phyloP scores from a whole-genome alignment of 2,329 filamentous ascomycete genomes.

The Cordyceps cicadae region DNA sequence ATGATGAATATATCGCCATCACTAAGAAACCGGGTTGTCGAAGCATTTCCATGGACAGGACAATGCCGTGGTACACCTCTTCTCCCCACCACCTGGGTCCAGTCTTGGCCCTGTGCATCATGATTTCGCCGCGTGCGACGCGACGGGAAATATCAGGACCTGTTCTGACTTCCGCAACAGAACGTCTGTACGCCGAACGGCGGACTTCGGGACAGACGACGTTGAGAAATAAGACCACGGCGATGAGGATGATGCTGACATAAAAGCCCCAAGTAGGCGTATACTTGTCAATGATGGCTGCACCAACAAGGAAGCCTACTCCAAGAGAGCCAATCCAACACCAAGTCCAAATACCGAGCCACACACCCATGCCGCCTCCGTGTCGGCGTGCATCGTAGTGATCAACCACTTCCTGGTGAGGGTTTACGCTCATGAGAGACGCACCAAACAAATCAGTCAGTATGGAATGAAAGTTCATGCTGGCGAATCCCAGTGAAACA shows the following conservation, averaged over 20 bases:
- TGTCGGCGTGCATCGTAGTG: slow-evolving; percentile 62
- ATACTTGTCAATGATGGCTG: slow-evolving; percentile 55
- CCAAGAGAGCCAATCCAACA: slow-evolving; percentile 65
- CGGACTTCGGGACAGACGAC: slow-evolving; percentile 65
- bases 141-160: slow-evolving; percentile 45
- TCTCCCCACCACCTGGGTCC: slow-evolving; percentile 71
- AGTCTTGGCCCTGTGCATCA: slow-evolving; percentile 63
- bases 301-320: slow-evolving; percentile 64
- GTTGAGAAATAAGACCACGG: slow-evolving; percentile 58
- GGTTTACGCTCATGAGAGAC: slow-evolving; percentile 62
- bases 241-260: slow-evolving; percentile 59
- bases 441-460: slow-evolving; percentile 69
- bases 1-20: slow-evolving; percentile 63
- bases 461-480: slow-evolving; percentile 66
- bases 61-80: slow-evolving; percentile 62
- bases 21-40: slow-evolving; percentile 66
- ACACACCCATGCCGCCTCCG: slow-evolving; percentile 71
- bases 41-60: slow-evolving; percentile 61
- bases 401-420: slow-evolving; percentile 64
- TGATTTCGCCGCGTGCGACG: slow-evolving; percentile 65
- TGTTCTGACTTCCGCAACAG: slow-evolving; percentile 55
- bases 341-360: slow-evolving; percentile 72
- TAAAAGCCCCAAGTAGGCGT: slow-evolving; percentile 70
- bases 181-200: slow-evolving; percentile 58
- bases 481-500: slow-evolving; percentile 62